Percentiles rank a stretch among this genome's conserved stretches.
phyloP scores from a whole-genome alignment of 768 basidiomycete species.

The Panaeolus papilionaceus region DNA sequence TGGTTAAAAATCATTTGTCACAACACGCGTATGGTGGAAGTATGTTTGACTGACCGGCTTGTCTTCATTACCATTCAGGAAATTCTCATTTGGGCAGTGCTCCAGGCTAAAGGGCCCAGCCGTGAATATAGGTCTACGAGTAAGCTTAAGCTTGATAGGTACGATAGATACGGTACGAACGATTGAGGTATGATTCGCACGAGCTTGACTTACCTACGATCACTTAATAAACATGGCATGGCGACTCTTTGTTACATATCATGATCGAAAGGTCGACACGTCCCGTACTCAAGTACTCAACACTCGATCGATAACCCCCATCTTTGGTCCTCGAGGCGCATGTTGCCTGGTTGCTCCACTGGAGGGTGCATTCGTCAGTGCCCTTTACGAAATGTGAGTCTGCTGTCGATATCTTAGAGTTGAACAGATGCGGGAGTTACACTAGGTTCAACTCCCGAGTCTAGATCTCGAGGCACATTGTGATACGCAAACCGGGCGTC shows the following conservation, averaged over 20 bases:
- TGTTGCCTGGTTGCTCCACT: neutral
- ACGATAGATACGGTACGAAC: neutral
- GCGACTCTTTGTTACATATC: constrained; percentile 4
- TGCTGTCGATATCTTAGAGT: neutral
- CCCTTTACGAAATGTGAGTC: neutral
- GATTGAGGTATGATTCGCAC: neutral
- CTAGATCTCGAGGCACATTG: no score
- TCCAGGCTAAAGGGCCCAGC: neutral
- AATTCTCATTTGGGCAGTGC: neutral
- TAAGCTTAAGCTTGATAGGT: neutral
- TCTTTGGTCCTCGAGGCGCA: constrained; percentile 6
- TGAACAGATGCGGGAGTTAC: neutral
- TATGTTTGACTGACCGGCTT: neutral
- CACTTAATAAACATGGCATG: constrained; percentile 3
- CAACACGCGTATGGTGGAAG: neutral
- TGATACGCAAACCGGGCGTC: no score
- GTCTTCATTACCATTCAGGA: neutral
- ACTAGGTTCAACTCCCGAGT: neutral
- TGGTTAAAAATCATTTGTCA: neutral
- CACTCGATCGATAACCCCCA: neutral
- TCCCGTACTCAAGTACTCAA: neutral
- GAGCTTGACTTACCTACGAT: neutral
- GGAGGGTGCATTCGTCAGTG: neutral
- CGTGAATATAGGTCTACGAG: neutral
- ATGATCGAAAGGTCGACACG: constrained; percentile 3